Conservation (phyloP, 768 basidiomycete species). For the Lactarius psammicola region DNA sequence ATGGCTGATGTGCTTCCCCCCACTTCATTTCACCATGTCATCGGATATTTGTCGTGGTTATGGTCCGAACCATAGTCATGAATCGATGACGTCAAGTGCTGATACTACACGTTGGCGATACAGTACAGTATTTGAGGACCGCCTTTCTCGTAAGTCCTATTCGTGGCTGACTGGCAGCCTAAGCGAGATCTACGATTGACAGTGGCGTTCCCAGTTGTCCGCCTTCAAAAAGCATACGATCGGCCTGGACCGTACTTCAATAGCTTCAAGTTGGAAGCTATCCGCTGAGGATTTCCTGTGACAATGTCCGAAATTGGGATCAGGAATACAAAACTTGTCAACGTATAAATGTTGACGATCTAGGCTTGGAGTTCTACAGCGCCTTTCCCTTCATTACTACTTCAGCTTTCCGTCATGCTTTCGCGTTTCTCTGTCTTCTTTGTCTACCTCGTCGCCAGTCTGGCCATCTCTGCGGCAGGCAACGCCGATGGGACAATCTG, state of each 20-base stretch:
- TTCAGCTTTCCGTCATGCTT: conserved; percentile 20
- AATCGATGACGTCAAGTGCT: neutral
- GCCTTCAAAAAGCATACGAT: neutral
- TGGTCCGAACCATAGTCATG: too few species aligned
- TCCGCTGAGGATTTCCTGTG: neutral
- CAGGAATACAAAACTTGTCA: conserved; percentile 7
- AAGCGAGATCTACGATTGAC: neutral
- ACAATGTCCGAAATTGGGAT: neutral
- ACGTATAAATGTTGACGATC: conserved; percentile 9
- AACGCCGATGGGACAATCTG: conserved; percentile 1
- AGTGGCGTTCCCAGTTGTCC: too few species aligned
- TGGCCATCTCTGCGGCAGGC: conserved; percentile 14
- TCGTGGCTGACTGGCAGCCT: neutral
- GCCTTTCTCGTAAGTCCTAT: neutral
- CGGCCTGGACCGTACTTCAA: neutral
- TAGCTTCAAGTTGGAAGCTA: neutral
- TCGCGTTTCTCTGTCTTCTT: conserved; percentile 19
- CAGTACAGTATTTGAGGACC: too few species aligned
- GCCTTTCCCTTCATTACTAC: conserved; percentile 1
- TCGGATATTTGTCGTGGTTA: neutral
- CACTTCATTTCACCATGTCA: neutral
- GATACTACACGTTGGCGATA: neutral
- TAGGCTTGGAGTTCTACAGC: neutral
- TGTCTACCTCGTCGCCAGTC: conserved; percentile 17
- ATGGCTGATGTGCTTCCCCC: neutral